phyloP scores from a whole-genome alignment of 2,329 filamentous ascomycete genomes.

The Stemphylium beticola region DNA sequence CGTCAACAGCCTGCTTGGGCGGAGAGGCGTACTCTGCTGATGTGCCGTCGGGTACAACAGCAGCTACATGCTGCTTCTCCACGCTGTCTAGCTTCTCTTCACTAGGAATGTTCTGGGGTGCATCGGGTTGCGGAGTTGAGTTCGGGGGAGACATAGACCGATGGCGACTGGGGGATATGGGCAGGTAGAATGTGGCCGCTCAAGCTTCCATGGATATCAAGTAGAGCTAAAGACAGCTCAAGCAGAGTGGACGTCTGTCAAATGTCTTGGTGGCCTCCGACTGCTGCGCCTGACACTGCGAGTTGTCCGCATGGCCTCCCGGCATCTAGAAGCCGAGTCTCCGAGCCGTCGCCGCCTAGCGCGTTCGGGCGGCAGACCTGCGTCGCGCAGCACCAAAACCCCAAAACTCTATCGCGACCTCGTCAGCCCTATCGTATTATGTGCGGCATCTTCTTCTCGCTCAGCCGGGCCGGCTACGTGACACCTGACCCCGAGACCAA shows the following conservation, averaged over 20 bases:
- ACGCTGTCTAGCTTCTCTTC: slow-evolving; percentile 29
- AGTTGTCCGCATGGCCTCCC: slow-evolving; percentile 24
- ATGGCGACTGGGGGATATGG: slow-evolving; percentile 20
- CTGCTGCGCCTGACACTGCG: slow-evolving; percentile 18
- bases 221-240: slow-evolving; percentile 17
- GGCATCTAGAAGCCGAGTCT: slow-evolving; percentile 28
- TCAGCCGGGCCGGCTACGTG: slow-evolving; percentile 43
- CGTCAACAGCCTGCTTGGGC: not conserved
- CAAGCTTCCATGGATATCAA: slow-evolving; percentile 29
- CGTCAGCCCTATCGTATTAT: slow-evolving; percentile 24
- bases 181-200: slow-evolving; percentile 7
- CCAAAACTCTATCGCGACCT: slow-evolving; percentile 15
- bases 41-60: not conserved
- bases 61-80: slow-evolving; percentile 9
- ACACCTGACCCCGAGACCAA: slow-evolving; percentile 32
- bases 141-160: slow-evolving; percentile 47
- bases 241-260: slow-evolving; percentile 5
- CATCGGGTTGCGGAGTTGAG: slow-evolving; percentile 40
- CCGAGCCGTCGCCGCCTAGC: slow-evolving; percentile 21
- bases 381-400: slow-evolving; percentile 13
- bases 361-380: slow-evolving; percentile 1
- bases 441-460: slow-evolving; percentile 61
- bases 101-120: slow-evolving; percentile 26
- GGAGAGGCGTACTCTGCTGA: not conserved
- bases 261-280: slow-evolving; percentile 15